These are phyloP conservation scores for Gymnopilus dilepis DNA, from an alignment of 768 basidiomycete genomes.

Conservation along the genomic window DNA sequence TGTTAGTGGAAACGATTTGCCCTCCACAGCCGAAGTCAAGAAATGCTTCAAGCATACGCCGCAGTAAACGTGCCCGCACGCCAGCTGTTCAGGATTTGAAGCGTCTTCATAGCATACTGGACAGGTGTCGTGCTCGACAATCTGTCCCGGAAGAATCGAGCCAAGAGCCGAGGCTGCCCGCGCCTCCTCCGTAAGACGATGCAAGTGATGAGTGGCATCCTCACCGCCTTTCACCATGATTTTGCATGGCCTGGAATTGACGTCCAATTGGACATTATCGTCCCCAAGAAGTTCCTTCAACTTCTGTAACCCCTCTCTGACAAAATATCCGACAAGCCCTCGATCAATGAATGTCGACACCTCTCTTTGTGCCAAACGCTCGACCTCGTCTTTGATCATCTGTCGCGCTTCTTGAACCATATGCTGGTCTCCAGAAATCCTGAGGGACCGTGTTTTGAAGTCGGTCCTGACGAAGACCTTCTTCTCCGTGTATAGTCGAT, in stretches of 20 bases:
- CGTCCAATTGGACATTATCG: conserved; percentile 53
- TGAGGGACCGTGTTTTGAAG: conserved; percentile 48
- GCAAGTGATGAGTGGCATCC: conserved; percentile 53
- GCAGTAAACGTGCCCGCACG: conserved; percentile 58
- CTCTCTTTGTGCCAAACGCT: conserved; percentile 46
- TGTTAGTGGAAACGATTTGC: conserved; percentile 58
- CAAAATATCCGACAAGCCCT: conserved; percentile 52
- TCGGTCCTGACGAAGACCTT: conserved; percentile 52
- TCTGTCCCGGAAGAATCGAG: conserved; percentile 4
- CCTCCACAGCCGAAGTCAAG: conserved; percentile 45
- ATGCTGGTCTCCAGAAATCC: conserved; percentile 47
- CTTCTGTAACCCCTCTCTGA: conserved; percentile 51
- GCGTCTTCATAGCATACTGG: conserved; percentile 59
- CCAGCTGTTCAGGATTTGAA: conserved; percentile 45
- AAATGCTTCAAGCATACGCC: conserved; percentile 53
- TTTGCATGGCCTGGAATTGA: conserved; percentile 38
- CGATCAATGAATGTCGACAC: conserved; percentile 36
- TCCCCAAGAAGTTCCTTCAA: conserved; percentile 61
- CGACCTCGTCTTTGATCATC: conserved; percentile 53
- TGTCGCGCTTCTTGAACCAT: conserved; percentile 47
- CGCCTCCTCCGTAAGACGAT: conserved; percentile 49
- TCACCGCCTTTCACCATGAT: conserved; percentile 63
- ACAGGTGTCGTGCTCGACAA: conserved; percentile 37
- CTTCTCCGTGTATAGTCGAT: conserved; percentile 27
- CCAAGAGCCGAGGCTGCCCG: conserved; percentile 12